phyloP scores from a whole-genome alignment of 139 green algal genomes.

The Limnomonas spitsbergensis region DNA sequence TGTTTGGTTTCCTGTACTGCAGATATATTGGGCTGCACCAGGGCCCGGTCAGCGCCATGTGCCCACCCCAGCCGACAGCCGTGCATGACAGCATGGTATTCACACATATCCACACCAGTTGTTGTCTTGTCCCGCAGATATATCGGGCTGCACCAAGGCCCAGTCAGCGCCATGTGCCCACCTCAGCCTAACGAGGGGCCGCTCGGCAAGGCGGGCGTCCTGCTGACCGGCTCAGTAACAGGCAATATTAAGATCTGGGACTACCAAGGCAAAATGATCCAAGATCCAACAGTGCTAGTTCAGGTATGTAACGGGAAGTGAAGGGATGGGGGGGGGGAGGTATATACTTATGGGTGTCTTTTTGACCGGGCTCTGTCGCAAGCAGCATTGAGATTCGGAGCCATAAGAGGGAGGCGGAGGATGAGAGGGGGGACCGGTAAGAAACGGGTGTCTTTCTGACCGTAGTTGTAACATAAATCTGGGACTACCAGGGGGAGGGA shows the following conservation, averaged over 20 bases:
- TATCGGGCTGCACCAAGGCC: slow-evolving; percentile 46
- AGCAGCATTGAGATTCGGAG: too few relatives aligned
- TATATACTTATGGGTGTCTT: too few relatives aligned
- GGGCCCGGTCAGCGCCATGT: slow-evolving; percentile 35
- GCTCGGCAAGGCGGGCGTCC: slow-evolving; percentile 33
- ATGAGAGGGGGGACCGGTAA: not conserved
- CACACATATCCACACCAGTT: too few relatives aligned
- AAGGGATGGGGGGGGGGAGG: too few relatives aligned
- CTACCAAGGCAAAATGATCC: slow-evolving; percentile 30
- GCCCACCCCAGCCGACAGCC: not conserved
- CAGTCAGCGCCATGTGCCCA: slow-evolving; percentile 29
- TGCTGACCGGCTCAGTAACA: slow-evolving; percentile 56
- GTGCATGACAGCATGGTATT: too few relatives aligned
- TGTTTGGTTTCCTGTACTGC: too few relatives aligned
- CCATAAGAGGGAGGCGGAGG: too few relatives aligned
- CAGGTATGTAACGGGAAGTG: not conserved
- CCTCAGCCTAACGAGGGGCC: slow-evolving; percentile 18
- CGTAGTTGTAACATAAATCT: too few relatives aligned
- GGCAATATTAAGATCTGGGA: slow-evolving; percentile 63
- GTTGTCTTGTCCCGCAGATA: slow-evolving; percentile 10
- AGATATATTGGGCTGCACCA: slow-evolving; percentile 43
- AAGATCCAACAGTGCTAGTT: not conserved
- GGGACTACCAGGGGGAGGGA: not conserved
- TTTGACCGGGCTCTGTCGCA: too few relatives aligned
- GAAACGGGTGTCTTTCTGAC: too few relatives aligned